Evolutionary conservation across 78 protist species (phyloP).

Genomic region (Protostelium mycophagum): DNA sequence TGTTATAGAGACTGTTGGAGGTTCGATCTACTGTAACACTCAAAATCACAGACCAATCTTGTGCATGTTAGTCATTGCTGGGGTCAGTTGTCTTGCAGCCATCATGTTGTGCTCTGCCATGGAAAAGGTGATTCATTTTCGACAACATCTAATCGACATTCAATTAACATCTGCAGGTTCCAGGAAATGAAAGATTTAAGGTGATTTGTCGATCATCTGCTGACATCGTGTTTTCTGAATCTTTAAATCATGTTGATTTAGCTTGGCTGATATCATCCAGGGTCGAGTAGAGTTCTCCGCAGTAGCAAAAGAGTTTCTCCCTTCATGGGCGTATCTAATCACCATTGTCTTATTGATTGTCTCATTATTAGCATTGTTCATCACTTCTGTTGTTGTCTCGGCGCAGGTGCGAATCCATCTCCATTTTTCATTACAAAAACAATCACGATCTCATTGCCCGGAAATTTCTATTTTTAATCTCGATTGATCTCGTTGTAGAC

Average conservation of each 20-base stretch:
- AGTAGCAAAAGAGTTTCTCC: neutral
- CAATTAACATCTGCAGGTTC: too few species aligned
- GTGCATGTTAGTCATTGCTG: neutral
- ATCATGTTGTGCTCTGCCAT: neutral
- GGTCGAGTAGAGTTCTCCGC: neutral
- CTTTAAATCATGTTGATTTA: neutral
- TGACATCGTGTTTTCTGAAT: neutral
- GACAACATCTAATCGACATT: too few species aligned
- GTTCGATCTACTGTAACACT: neutral
- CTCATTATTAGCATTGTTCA: slow-evolving; percentile 26
- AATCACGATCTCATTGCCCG: slow-evolving; percentile 27
- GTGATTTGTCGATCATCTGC: neutral
- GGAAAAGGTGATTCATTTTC: too few species aligned
- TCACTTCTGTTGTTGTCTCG: slow-evolving; percentile 31
- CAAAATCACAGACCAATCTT: neutral
- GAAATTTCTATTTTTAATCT: slow-evolving; percentile 44
- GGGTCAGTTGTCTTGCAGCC: neutral
- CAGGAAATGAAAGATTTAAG: neutral
- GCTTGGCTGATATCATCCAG: neutral
- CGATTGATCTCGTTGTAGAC: slow-evolving; percentile 44
- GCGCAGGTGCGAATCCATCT: slow-evolving; percentile 22
- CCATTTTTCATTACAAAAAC: slow-evolving; percentile 42
- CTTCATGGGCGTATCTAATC: neutral
- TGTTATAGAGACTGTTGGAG: slow-evolving; percentile 4
- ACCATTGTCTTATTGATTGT: slow-evolving; percentile 4